Evolutionary conservation across 371 early-diverging fungal genomes (phyloP), one percentile per base, ranked within the genome.

Genomic region (Mucor irregularis): DNA sequence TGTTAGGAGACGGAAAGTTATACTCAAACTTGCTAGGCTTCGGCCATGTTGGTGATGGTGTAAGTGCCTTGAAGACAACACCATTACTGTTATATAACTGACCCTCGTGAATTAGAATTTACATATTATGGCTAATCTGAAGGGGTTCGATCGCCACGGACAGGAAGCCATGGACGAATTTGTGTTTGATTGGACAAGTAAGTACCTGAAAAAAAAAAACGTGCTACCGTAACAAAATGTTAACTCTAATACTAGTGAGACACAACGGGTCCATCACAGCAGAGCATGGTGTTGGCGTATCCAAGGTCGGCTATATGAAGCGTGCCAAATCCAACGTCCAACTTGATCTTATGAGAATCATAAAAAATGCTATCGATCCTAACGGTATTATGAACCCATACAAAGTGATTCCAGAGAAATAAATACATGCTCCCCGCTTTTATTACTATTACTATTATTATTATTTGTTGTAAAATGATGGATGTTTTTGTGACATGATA

Each of bases 21-120:
- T 74, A 71, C 54, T 56, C 61, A 0, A 77, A 77, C 31, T 13
- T 77, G 0, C 61, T 87, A 55, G 97, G 97, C 7, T 96, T 89
- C 74, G 98, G 97, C n/a, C 93, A 93, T 62, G 76, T 93, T 31
- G 93, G 94, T 5, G 92, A 94, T 72, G 89, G 83, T 61, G 57
- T 58, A 71, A 52, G 74, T 69, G 56, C n/a, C n/a, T n/a, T n/a
- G n/a, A n/a, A n/a, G n/a, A n/a, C n/a, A n/a, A n/a, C n/a, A n/a
- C n/a, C n/a, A n/a, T n/a, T n/a, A n/a, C 5, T 39, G 21, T 39
- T 39, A 5, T 16, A 38, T 49, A 8, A 7, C 25, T 11, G n/a
- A n/a, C n/a, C n/a, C n/a, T n/a, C n/a, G n/a, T 31, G 8, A n/a
- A 3, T 35, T 91, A 78, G 83, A 98, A 98, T 69, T 61, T 97